A percentile compares a stretch with the other conserved stretches of the same genome.
Evolutionary conservation across 305 asterid genomes (phyloP).

Genomic region (Plantago lanceolata): DNA sequence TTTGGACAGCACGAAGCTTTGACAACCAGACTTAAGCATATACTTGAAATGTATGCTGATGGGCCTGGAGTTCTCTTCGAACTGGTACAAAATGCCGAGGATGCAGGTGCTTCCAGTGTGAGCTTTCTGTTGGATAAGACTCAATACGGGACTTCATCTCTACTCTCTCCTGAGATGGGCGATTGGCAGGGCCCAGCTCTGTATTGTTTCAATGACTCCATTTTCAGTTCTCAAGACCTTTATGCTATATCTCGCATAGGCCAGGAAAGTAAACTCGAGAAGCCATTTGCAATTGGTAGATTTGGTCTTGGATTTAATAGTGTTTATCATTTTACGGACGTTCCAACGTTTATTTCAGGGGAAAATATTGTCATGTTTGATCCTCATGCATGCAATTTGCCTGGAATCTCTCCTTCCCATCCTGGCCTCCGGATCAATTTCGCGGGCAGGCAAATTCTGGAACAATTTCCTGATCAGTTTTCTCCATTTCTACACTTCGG

Average conservation of each 20-base stretch:
- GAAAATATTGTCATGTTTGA: conserved; percentile 96
- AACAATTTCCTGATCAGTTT: conserved; percentile 97
- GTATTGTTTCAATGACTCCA: conserved; percentile 93
- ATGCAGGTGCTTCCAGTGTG: conserved; percentile 91
- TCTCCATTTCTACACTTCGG: conserved; percentile 94
- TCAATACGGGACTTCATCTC: conserved; percentile 85
- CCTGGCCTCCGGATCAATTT: conserved; percentile 93
- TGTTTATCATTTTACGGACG: conserved; percentile 92
- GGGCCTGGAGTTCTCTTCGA: conserved; percentile 94
- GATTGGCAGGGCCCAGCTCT: conserved; percentile 99
- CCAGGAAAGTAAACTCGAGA: conserved; percentile 95
- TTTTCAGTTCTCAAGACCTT: conserved; percentile 91
- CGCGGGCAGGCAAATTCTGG: conserved; percentile 68
- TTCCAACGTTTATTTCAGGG: conserved; percentile 94
- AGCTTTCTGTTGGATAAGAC: conserved; percentile 85
- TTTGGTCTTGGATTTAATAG: conserved; percentile 94
- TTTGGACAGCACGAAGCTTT: conserved; percentile 98
- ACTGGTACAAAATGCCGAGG: conserved; percentile 97
- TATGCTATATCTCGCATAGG: conserved; percentile 97
- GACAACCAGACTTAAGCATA: conserved; percentile 94
- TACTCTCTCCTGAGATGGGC: conserved; percentile 98
- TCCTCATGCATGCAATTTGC: conserved; percentile 93
- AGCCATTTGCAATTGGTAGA: conserved; percentile 97
- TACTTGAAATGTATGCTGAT: conserved; percentile 98
- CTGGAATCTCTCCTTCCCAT: conserved; percentile 94